phyloP scores from a whole-genome alignment of 1,139 yeast genomes.

The Yamadazyma songkhlaensis region DNA sequence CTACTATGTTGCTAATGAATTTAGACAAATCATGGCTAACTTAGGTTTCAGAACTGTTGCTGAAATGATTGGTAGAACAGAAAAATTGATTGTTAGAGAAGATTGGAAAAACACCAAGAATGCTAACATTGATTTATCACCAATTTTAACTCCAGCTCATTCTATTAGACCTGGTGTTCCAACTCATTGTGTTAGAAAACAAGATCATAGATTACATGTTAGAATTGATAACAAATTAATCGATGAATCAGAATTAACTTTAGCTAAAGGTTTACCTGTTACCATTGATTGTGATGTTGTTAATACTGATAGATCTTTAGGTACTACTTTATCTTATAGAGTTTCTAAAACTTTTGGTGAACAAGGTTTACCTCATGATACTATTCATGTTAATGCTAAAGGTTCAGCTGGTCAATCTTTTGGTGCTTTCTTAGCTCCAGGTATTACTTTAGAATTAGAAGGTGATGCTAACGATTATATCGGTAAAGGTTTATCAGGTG shows the following conservation, averaged over 20 bases:
- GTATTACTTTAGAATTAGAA: slow-evolving; percentile 90
- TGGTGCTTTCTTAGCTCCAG: slow-evolving; percentile 96
- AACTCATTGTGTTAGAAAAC: slow-evolving; percentile 88
- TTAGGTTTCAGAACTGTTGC: slow-evolving; percentile 93
- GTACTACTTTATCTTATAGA: slow-evolving; percentile 91
- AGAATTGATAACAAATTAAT: slow-evolving; percentile 93
- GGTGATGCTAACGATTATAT: slow-evolving; percentile 99
- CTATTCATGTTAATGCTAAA: slow-evolving; percentile 84
- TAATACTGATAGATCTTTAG: slow-evolving; percentile 95
- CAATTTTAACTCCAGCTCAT: slow-evolving; percentile 95
- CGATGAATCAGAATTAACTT: slow-evolving; percentile 91
- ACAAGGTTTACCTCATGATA: slow-evolving; percentile 90
- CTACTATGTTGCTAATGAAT: slow-evolving; percentile 90
- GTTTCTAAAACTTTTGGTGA: slow-evolving; percentile 94
- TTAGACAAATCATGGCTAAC: slow-evolving; percentile 89
- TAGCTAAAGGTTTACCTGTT: slow-evolving; percentile 92
- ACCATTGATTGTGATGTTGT: slow-evolving; percentile 89
- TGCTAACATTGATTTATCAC: slow-evolving; percentile 85
- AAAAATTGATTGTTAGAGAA: slow-evolving; percentile 80
- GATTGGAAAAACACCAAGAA: slow-evolving; percentile 87
- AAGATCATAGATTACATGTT: slow-evolving; percentile 90
- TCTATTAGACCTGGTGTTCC: slow-evolving; percentile 97
- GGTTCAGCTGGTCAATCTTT: slow-evolving; percentile 99
- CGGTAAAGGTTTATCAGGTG: slow-evolving; percentile 97
- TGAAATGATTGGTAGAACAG: slow-evolving; percentile 98